These are phyloP conservation scores for Penicillium salamii DNA, from an alignment of 495 filamentous ascomycete genomes.

Conservation along the genomic window DNA sequence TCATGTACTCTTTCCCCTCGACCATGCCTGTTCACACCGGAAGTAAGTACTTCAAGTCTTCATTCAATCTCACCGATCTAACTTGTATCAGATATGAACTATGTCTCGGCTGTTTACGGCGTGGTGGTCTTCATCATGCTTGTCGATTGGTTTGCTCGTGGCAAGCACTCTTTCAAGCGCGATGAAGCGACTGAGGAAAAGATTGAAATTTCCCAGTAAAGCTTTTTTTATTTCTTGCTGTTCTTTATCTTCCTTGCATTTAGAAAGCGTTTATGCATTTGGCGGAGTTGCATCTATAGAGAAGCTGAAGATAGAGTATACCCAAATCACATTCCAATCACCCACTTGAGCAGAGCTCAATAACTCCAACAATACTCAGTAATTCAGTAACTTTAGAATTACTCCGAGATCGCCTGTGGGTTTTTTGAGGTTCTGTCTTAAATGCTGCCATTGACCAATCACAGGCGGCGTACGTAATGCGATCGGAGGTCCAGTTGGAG, in stretches of 20 bases:
- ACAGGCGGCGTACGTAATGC: slow-evolving; percentile 23
- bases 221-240: not conserved
- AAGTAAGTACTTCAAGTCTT: slow-evolving; percentile 13
- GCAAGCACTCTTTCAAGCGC: slow-evolving; percentile 4
- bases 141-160: slow-evolving; percentile 46
- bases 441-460: slow-evolving; percentile 20
- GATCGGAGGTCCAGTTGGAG: slow-evolving; percentile 21
- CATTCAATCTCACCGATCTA: not conserved
- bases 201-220: slow-evolving; percentile 5
- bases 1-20: slow-evolving; percentile 49
- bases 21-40: slow-evolving; percentile 41
- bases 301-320: not conserved
- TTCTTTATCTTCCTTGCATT: too few species aligned
- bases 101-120: slow-evolving; percentile 51
- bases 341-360: too few species aligned
- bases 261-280: not conserved
- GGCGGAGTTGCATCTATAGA: not conserved
- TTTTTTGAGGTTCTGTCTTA: slow-evolving; percentile 13
- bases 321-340: too few species aligned
- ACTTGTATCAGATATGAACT: slow-evolving; percentile 49
- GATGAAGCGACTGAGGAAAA: not conserved
- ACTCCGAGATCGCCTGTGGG: not conserved
- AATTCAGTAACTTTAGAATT: not conserved
- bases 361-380: too few species aligned
- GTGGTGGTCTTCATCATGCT: slow-evolving; percentile 42